These are phyloP conservation scores for Psilocybe cyanescens DNA, from an alignment of 768 basidiomycete genomes.

Conservation along the genomic window DNA sequence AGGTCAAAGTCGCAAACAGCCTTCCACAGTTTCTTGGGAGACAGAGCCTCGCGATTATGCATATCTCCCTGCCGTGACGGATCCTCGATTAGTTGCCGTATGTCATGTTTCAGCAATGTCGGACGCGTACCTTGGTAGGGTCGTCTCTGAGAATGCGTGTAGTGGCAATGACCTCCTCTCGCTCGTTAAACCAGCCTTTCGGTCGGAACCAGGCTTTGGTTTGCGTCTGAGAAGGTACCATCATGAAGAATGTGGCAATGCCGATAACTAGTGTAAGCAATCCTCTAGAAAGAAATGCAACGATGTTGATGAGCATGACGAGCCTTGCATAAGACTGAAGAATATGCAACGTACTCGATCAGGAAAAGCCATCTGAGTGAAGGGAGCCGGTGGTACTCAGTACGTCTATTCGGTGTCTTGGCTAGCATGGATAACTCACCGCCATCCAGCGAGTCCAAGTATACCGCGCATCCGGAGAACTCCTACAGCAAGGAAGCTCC, in stretches of 20 bases:
- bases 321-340: not conserved
- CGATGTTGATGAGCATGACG: not conserved
- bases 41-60: constrained; percentile 73
- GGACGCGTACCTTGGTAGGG: constrained; percentile 53
- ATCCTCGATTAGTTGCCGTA: too few species aligned
- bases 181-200: constrained; percentile 67
- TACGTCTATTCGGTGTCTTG: not conserved
- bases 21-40: constrained; percentile 46
- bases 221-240: constrained; percentile 66
- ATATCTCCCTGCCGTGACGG: constrained; percentile 37
- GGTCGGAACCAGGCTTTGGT: constrained; percentile 62
- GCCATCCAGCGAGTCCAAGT: constrained; percentile 56
- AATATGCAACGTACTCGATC: constrained; percentile 35
- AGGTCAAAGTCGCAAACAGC: constrained; percentile 62
- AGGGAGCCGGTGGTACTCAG: not conserved
- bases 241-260: constrained; percentile 52
- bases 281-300: constrained; percentile 27
- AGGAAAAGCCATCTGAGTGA: constrained; percentile 37
- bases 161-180: constrained; percentile 27
- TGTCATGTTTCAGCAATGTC: too few species aligned
- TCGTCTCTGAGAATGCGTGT: constrained; percentile 61
- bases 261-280: constrained; percentile 52
- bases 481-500: constrained; percentile 67
- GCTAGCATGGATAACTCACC: constrained; percentile 29
- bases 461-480: constrained; percentile 59